These are phyloP conservation scores for Ramalina intermedia DNA, from an alignment of 495 filamentous ascomycete species.

Conservation along the genomic window DNA sequence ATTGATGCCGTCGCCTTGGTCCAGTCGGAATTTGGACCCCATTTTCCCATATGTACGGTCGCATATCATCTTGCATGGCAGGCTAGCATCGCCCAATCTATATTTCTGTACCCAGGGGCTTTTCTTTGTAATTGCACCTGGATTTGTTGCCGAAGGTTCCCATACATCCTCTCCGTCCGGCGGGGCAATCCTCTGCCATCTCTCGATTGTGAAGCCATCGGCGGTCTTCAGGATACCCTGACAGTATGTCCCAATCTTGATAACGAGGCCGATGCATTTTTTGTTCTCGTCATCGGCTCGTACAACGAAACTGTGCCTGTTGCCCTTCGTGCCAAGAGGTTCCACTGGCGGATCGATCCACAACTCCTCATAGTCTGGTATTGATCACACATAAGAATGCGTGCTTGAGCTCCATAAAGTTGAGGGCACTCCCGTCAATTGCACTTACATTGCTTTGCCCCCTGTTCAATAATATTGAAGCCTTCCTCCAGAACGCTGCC, in stretches of 20 bases:
- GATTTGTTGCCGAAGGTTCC: neutral
- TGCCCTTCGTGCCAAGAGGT: conserved; percentile 8
- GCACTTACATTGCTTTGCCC: conserved; percentile 12
- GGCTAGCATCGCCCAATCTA: neutral
- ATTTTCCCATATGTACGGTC: conserved; percentile 2
- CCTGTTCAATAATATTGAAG: conserved; percentile 26
- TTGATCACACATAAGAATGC: no score
- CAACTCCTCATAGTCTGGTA: conserved; percentile 35
- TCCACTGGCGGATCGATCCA: conserved; percentile 25
- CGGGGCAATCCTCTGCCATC: conserved; percentile 25
- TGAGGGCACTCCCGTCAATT: no score
- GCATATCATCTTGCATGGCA: conserved; percentile 10
- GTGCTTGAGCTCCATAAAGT: no score
- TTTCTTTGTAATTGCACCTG: neutral
- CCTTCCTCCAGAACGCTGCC: conserved; percentile 35
- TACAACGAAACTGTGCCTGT: conserved; percentile 19
- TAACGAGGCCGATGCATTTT: conserved; percentile 26
- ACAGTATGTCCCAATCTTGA: conserved; percentile 31
- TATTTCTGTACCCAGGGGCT: neutral
- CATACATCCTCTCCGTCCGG: neutral
- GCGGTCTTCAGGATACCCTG: conserved; percentile 31
- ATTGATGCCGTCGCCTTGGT: neutral
- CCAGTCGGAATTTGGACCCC: neutral
- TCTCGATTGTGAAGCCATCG: conserved; percentile 23
- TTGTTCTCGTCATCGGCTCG: conserved; percentile 17